phyloP scores from a whole-genome alignment of 1,284 basidiomycete species.

The Rhodotorula sp. region DNA sequence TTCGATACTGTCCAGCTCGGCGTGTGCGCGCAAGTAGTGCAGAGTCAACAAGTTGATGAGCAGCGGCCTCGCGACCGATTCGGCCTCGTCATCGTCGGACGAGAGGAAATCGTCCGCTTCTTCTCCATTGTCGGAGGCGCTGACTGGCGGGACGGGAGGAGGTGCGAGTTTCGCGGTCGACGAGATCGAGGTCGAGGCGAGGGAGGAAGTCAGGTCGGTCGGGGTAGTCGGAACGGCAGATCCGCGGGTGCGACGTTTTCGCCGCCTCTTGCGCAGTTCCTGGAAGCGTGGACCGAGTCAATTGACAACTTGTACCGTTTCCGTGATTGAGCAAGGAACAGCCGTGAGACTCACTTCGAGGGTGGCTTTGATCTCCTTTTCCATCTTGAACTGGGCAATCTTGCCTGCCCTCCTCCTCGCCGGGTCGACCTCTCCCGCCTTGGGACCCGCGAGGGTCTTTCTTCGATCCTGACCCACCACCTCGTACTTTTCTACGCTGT shows the following conservation, averaged over 20 bases:
- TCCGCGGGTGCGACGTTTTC: conserved; percentile 51
- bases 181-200: conserved; percentile 6
- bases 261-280: conserved; percentile 34
- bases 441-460: conserved; percentile 20
- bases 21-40: conserved; percentile 66
- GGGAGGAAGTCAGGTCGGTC: conserved; percentile 36
- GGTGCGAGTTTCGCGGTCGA: not conserved
- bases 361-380: conserved; percentile 69
- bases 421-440: conserved; percentile 56
- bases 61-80: conserved; percentile 64
- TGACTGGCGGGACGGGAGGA: not conserved
- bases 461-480: conserved; percentile 64
- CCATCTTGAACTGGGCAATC: conserved; percentile 79
- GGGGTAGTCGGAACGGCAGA: conserved; percentile 50
- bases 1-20: conserved; percentile 66
- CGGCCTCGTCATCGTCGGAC: conserved; percentile 57
- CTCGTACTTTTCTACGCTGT: conserved; percentile 64
- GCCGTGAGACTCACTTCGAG: conserved; percentile 61
- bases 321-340: not conserved
- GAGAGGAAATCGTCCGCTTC: conserved; percentile 42
- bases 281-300: not conserved
- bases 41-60: conserved; percentile 70
- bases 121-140: not conserved
- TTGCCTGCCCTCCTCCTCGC: conserved; percentile 74
- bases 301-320: too few species aligned